Conservation (phyloP, 805 yeast genomes). For the Saccharomyces kudriavzevii region DNA sequence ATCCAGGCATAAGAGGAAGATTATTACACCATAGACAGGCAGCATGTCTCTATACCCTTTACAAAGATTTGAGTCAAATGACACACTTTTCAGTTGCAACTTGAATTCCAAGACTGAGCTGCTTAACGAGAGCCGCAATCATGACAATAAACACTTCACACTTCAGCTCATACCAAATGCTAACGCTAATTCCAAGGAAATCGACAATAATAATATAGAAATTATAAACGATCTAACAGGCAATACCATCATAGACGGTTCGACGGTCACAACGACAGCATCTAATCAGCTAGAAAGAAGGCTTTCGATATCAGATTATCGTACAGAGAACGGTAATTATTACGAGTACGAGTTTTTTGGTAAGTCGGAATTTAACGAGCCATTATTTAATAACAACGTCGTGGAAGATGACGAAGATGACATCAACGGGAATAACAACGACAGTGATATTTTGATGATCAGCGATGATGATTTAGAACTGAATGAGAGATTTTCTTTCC, state of each 20-base stretch:
- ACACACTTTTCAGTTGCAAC: background rate
- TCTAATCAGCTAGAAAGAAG: slow-evolving; percentile 9
- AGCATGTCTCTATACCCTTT: background rate
- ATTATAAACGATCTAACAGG: slow-evolving; percentile 25
- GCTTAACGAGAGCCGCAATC: background rate
- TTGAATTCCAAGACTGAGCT: background rate
- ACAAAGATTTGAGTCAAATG: background rate
- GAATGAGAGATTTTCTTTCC: background rate
- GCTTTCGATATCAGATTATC: slow-evolving; percentile 26
- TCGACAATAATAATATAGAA: background rate
- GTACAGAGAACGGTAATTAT: slow-evolving; percentile 22
- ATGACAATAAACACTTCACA: background rate
- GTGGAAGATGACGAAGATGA: slow-evolving; percentile 7
- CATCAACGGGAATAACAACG: slow-evolving; percentile 3
- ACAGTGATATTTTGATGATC: slow-evolving; percentile 1
- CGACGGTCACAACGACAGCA: background rate
- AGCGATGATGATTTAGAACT: slow-evolving; percentile 1
- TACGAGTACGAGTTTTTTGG: slow-evolving; percentile 28
- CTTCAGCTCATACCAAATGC: background rate
- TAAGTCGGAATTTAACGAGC: slow-evolving; percentile 1
- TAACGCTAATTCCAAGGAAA: background rate
- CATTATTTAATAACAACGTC: background rate
- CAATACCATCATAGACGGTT: slow-evolving; percentile 20
- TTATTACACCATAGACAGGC: background rate
- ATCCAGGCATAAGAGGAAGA: background rate